Evolutionary conservation across 768 basidiomycete species (phyloP), one percentile per base, ranked within the genome.

Genomic region (Porpolomopsis calyptriformis): DNA sequence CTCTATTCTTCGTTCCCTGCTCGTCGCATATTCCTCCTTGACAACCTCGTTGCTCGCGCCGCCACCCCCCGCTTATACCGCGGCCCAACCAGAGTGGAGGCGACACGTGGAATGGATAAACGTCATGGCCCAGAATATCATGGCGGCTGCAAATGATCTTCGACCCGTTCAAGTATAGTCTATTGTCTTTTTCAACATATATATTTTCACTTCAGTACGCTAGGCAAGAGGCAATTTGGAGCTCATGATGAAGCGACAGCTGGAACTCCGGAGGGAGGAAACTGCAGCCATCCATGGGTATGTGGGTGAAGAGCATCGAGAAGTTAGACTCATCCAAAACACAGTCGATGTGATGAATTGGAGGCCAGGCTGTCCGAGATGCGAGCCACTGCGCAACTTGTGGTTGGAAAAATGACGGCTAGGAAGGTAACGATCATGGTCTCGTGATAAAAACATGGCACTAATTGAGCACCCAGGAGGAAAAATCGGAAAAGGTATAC

Each of bases 111-210:
- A 88, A 57, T 89, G 89, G 84, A 82, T 92, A 43, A 78, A 73
- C 9, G 69, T 85, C 1, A 73, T 90, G 44, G 78, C 78, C 5
- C 84, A 88, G 60, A 94, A 93, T 60, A 72, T 94, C 47, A 87
- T 92, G 78, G 85, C 82, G 11, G 85, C 86, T 14, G 86, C 85
- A 29, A 94, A 94, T 56, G 89, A 91, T 55, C 64, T 93, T 42
- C 77, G 91, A 20, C 90, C 89, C 1, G 84, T 91, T 4, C 90
- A 93, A 74, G 88, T 81, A 51, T n/a, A n/a, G n/a, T n/a, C n/a
- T 35, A 45, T 38, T 12, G 37, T 26, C 26, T 40, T 31, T 49
- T 23, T 18, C 16, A n/a, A 42, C 42, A n/a, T n/a, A n/a, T n/a
- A n/a, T n/a, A n/a, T n/a, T n/a, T n/a, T n/a, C n/a, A n/a, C n/a